Base-by-base conservation (phyloP, 306 rosid genomes). In the Dryas octopetala region DNA sequence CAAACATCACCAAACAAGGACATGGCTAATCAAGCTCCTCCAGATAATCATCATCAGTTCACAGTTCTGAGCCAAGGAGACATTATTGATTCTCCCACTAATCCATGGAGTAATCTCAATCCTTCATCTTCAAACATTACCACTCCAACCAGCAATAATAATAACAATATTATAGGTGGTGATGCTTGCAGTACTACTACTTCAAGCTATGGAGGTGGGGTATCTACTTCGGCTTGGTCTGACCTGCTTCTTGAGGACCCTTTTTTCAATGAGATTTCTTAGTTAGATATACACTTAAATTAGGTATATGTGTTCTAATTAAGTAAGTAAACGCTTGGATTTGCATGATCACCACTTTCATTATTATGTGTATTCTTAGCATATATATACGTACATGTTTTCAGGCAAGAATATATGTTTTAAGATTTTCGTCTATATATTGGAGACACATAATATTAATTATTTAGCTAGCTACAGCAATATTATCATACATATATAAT, bases 211-310 rank as follows among this genome's bases (percentile, higher is more conserved):
- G 89, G 72, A 26, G 88, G 79, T 2, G 38, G 38, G 58, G 76
- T 66, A 17, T 75, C 74, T 53, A 51, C 79, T 81, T 80, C 82
- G 5, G 74, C 78, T 55, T 92, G 93, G 93, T 85, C 91, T 16
- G 96, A 88, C 46, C 74, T 90, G 26, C 58, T 92, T 65, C 78
- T 88, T 13, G 91, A 92, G 13, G 92, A 92, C 68, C 79, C 89
- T 59, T 82, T 88, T 54, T 90, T 87, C 79, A 82, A 67, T 68
- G 83, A 82, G 70, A 80, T 85, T 71, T 43, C 81, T n/a, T 83
- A 84, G 73, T 60, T 63, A 1, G 38, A 32, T 32, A 32, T 32
- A 32, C 38, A 32, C 38, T 32, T 32, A 32, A 74, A 48, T 40
- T 53, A 9, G 13, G 16, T 54, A 17, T 23, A 38, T 63, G 13